Base-by-base conservation (phyloP, 1,284 basidiomycete species). In the Tilletia horrida region DNA sequence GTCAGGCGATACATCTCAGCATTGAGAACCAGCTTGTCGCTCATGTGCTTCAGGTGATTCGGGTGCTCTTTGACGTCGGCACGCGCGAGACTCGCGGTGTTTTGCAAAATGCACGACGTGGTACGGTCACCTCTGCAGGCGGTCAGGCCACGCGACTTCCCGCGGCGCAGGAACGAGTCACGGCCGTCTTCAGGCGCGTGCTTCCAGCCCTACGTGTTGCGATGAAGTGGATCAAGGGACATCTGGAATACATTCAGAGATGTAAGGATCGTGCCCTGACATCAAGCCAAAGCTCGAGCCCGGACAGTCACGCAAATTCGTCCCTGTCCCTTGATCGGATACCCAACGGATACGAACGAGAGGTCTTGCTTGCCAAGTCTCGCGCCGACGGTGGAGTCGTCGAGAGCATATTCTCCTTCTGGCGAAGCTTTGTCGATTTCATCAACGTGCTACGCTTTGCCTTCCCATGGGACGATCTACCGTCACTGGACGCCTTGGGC, bases 151-250 rank as follows among this genome's bases (percentile, higher is more conserved):
- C 48, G 14, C 63, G 21, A 7, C 43, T 45, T 43, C 55, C 44
- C 23, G 35, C 48, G 9, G 52, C 69, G 0, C 23, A 62, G 14
- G 66, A 59, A 21, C 55, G 55, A 11, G 43, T 97, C 76, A 90
- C 90, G 0, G 92, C 92, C 0, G 87, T 88, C 8, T 89, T 97
- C 68, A 86, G 94, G 35, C 86, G 95, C 40, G 90, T 90, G 11
- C 84, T 98, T 2, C 93, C 94, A 1, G 89, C 92, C 4, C 83
- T 97, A 62, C 88, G 95, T 16, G 89, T 97, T 64, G 87, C 89
- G 1, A 89, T 88, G 76, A 95, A 94, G 81, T 98, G 95, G 95
- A 82, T 95, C 29, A 86, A 88, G 52, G 87, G 87, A 4, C 92
- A 97, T 80, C 82, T 89, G 69, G 87, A 88, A 67, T 92, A 93